Conservation (phyloP, 768 basidiomycete genomes). For the Coprinopsis sp. region DNA sequence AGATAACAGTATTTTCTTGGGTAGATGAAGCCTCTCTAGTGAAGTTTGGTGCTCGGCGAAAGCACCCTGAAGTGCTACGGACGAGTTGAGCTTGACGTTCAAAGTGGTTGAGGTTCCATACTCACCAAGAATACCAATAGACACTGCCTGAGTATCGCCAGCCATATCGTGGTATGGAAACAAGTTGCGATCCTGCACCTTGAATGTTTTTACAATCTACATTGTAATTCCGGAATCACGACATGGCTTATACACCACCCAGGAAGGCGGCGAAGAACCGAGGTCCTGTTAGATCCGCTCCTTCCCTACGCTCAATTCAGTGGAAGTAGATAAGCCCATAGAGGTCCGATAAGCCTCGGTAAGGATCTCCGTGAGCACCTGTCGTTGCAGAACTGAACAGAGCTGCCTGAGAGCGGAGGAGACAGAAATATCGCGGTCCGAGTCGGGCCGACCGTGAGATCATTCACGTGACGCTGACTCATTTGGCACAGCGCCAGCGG, state of each 20-base stretch:
- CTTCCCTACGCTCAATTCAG: not conserved
- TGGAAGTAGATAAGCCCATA: not conserved
- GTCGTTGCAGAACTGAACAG: no score
- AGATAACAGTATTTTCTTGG: conserved; percentile 42
- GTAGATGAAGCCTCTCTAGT: conserved; percentile 52
- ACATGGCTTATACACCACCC: not conserved
- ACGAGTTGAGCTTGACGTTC: conserved; percentile 8
- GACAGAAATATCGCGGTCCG: no score
- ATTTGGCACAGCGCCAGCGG: conserved; percentile 13
- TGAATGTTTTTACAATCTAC: no score
- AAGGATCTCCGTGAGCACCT: not conserved
- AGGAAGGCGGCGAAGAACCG: not conserved
- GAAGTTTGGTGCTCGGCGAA: conserved; percentile 82
- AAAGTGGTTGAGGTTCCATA: not conserved
- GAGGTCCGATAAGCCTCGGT: not conserved
- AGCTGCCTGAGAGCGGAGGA: no score
- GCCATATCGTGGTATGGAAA: no score
- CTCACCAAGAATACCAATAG: conserved; percentile 53
- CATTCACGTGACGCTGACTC: conserved; percentile 8
- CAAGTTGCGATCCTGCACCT: no score
- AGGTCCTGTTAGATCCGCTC: not conserved
- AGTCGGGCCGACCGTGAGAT: no score
- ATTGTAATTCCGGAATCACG: not conserved
- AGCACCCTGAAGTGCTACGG: conserved; percentile 86
- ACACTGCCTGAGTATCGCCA: not conserved